Evolutionary conservation across 345 rosid genomes (phyloP).

Genomic region (Gossypium australe): DNA sequence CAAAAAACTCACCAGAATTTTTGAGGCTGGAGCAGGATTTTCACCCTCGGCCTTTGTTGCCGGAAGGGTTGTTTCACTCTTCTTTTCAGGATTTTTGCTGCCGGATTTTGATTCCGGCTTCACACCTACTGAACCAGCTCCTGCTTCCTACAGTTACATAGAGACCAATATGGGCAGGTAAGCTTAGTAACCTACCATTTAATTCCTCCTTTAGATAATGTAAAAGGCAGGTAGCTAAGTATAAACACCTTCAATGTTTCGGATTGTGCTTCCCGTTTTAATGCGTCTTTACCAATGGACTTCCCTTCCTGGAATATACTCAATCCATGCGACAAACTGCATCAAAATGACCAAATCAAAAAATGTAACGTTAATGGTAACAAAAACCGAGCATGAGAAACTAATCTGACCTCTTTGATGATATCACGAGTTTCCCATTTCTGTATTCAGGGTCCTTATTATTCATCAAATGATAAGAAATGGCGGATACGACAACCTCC

Average conservation of each 20-base stretch:
- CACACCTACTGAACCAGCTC: slow-evolving; percentile 15
- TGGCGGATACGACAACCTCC: slow-evolving; percentile 86
- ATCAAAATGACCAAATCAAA: slow-evolving; percentile 10
- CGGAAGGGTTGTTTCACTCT: slow-evolving; percentile 34
- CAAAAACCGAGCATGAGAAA: not conserved
- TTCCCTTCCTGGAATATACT: slow-evolving; percentile 71
- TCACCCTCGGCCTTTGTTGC: slow-evolving; percentile 39
- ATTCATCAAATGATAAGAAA: slow-evolving; percentile 84
- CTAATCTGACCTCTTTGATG: slow-evolving; percentile 55
- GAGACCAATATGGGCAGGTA: not conserved
- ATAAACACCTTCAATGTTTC: slow-evolving; percentile 35
- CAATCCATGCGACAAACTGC: slow-evolving; percentile 89
- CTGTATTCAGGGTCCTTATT: slow-evolving; percentile 70
- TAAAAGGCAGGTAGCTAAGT: not conserved
- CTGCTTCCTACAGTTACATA: slow-evolving; percentile 34
- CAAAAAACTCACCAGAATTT: slow-evolving; percentile 37
- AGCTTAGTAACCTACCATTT: not conserved
- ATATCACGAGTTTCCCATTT: slow-evolving; percentile 79
- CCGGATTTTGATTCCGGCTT: slow-evolving; percentile 43
- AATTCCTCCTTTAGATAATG: not conserved
- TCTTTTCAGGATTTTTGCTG: slow-evolving; percentile 28
- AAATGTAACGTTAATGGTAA: not conserved
- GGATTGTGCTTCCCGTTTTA: slow-evolving; percentile 46
- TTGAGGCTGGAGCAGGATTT: slow-evolving; percentile 26
- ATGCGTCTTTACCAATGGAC: slow-evolving; percentile 33